Evolutionary conservation across 2,329 filamentous ascomycete genomes (phyloP).

Genomic region (Colletotrichum eleusines): DNA sequence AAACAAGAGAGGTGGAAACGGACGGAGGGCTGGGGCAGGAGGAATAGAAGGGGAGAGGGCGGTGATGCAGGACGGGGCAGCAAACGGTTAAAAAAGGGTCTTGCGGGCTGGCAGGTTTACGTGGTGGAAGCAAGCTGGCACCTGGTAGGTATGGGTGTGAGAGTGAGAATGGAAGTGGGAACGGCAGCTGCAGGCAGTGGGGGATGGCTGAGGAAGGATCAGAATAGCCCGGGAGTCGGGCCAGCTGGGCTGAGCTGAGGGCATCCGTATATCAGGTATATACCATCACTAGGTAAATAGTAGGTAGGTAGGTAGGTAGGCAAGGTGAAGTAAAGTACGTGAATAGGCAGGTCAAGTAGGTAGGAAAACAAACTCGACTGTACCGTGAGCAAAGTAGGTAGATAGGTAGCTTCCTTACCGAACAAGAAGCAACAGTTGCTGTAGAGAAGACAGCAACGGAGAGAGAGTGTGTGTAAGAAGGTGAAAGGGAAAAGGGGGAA

Average conservation of each 20-base stretch:
- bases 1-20: conserved; percentile 21
- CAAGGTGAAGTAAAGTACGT: neutral
- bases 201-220: conserved; percentile 40
- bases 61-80: conserved; percentile 38
- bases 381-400: neutral
- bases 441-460: neutral
- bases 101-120: conserved; percentile 31
- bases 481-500: neutral
- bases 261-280: neutral
- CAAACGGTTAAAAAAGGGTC: conserved; percentile 42
- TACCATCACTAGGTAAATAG: conserved; percentile 1
- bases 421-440: conserved; percentile 5
- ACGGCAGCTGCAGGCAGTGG: conserved; percentile 27
- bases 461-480: neutral
- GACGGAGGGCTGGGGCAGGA: conserved; percentile 37
- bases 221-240: conserved; percentile 39
- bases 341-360: neutral
- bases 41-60: conserved; percentile 36
- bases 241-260: conserved; percentile 35
- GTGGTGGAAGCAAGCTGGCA: conserved; percentile 29
- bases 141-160: conserved; percentile 17
- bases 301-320: conserved; percentile 7
- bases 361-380: neutral
- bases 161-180: conserved; percentile 19
- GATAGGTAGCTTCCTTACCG: neutral